Conservation (phyloP, 1,139 yeast species). For the Citeromyces hawaiiensis region DNA sequence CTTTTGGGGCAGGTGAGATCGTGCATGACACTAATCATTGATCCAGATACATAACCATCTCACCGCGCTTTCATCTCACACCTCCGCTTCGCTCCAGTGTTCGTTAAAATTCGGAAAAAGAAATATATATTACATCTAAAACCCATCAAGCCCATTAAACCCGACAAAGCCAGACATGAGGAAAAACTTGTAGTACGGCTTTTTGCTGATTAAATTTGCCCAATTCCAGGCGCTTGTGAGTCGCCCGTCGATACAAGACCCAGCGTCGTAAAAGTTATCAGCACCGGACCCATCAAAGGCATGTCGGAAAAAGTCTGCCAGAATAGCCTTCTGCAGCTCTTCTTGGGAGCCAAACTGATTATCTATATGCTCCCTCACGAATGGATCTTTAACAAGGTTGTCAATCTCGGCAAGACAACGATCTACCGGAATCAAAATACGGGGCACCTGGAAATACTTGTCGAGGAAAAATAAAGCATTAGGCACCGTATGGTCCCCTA, state of each 20-base stretch:
- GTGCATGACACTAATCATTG: too few species aligned
- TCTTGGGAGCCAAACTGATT: constrained; percentile 41
- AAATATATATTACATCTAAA: constrained; percentile 6
- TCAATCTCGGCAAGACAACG: constrained; percentile 39
- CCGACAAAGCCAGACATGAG: constrained; percentile 60
- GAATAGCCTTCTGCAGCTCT: constrained; percentile 34
- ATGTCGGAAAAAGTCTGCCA: constrained; percentile 58
- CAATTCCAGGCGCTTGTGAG: constrained; percentile 73
- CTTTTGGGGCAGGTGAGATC: too few species aligned
- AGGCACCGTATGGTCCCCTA: constrained; percentile 72
- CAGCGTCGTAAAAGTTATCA: constrained; percentile 66
- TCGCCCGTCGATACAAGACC: constrained; percentile 70
- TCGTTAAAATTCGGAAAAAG: too few species aligned
- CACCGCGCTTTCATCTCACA: too few species aligned
- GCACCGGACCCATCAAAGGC: constrained; percentile 75
- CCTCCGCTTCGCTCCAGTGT: too few species aligned
- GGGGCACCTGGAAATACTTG: constrained; percentile 64
- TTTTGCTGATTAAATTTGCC: constrained; percentile 54
- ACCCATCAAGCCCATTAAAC: constrained; percentile 60
- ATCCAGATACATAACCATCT: too few species aligned
- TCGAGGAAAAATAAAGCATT: constrained; percentile 64
- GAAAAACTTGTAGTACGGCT: constrained; percentile 48
- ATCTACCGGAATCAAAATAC: constrained; percentile 57
- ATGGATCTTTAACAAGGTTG: constrained; percentile 31
- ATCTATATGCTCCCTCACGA: constrained; percentile 32